phyloP scores from a whole-genome alignment of 2,329 filamentous ascomycete genomes.

The Microsporum canis region DNA sequence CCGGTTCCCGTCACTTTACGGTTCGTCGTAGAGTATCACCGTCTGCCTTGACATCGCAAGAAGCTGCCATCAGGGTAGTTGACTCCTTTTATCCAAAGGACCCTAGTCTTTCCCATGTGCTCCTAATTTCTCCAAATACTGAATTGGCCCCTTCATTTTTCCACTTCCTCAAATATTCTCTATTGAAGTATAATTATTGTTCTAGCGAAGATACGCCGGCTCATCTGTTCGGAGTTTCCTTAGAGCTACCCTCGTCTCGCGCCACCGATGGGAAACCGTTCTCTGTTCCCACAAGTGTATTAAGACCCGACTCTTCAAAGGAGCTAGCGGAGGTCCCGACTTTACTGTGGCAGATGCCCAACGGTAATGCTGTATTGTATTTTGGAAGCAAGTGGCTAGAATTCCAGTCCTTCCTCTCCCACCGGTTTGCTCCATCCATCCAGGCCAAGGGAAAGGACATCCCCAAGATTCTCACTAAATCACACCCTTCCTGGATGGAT shows the following conservation, averaged over 20 bases:
- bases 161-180: conserved; percentile 69
- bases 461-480: conserved; percentile 52
- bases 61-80: conserved; percentile 62
- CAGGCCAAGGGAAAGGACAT: conserved; percentile 10
- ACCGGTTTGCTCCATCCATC: conserved; percentile 38
- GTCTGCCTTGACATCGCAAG: conserved; percentile 50
- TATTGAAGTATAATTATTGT: conserved; percentile 70
- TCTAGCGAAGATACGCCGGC: conserved; percentile 35
- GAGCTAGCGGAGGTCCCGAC: conserved; percentile 35
- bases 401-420: conserved; percentile 66
- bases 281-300: conserved; percentile 28
- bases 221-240: conserved; percentile 63
- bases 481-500: conserved; percentile 65
- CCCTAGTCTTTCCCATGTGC: conserved; percentile 55
- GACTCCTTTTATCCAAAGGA: conserved; percentile 78
- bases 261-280: conserved; percentile 48
- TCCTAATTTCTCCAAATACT: conserved; percentile 71
- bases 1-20: conserved; percentile 44
- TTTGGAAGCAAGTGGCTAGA: conserved; percentile 80
- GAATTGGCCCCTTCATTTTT: conserved; percentile 74
- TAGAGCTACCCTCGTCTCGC: conserved; percentile 54
- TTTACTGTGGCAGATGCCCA: conserved; percentile 78
- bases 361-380: conserved; percentile 68
- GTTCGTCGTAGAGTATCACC: conserved; percentile 62
- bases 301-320: not conserved